phyloP scores from a whole-genome alignment of 73 alveolate genomes.

The Uronychia binucleata region DNA sequence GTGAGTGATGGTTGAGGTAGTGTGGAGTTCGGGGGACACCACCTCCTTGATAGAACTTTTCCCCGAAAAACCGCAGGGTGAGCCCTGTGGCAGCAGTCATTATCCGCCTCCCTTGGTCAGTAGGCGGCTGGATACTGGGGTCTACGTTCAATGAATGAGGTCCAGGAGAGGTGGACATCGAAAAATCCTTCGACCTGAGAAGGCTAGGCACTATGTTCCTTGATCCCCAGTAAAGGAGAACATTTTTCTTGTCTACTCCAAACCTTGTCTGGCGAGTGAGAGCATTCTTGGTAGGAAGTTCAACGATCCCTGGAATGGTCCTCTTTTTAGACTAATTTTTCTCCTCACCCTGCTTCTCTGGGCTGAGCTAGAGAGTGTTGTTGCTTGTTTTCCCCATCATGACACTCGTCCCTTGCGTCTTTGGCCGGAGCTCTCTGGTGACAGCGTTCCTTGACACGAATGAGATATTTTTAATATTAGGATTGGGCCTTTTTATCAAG shows the following conservation, averaged over 20 bases:
- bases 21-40: no score
- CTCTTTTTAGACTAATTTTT: not conserved
- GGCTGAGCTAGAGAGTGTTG: not conserved
- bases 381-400: not conserved
- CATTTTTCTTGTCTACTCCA: not conserved
- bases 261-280: not conserved
- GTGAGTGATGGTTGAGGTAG: no score
- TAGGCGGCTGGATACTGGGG: no score
- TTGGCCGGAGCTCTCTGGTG: not conserved
- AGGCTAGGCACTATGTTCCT: not conserved
- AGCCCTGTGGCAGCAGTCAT: no score
- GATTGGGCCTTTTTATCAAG: not conserved
- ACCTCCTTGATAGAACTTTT: no score
- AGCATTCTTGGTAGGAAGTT: not conserved
- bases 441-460: not conserved
- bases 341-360: not conserved
- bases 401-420: not conserved
- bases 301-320: not conserved
- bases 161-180: not conserved
- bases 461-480: not conserved
- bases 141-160: no score
- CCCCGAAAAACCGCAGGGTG: no score
- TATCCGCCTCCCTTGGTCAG: no score
- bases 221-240: not conserved
- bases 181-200: not conserved